These are phyloP conservation scores for Suillus variegatus DNA, from an alignment of 768 basidiomycete genomes.

Conservation along the genomic window DNA sequence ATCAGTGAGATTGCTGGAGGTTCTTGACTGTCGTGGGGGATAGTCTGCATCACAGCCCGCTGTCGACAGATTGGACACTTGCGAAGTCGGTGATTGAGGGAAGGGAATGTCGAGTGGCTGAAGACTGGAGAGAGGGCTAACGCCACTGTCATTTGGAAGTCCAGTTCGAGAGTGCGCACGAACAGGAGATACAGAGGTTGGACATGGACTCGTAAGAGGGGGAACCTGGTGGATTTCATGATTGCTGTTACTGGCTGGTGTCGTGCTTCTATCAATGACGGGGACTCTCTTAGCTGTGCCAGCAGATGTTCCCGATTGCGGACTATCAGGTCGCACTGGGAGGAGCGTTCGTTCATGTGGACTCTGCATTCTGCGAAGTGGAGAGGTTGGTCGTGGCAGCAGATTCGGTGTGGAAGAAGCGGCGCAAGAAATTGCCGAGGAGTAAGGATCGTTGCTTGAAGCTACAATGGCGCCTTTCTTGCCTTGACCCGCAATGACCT, in stretches of 20 bases:
- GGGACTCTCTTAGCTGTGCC: constrained; percentile 32
- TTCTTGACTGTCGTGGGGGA: constrained; percentile 60
- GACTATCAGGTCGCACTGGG: constrained; percentile 56
- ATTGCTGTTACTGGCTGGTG: constrained; percentile 19
- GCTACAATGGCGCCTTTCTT: constrained; percentile 27
- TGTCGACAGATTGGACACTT: constrained; percentile 31
- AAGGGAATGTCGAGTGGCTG: constrained; percentile 27
- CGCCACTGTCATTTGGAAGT: constrained; percentile 13
- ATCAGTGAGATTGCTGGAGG: constrained; percentile 63
- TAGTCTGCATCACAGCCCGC: constrained; percentile 35
- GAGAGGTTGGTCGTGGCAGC: constrained; percentile 36
- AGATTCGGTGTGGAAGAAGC: constrained; percentile 69
- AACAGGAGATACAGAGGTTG: constrained; percentile 54
- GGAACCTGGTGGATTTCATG: constrained; percentile 41
- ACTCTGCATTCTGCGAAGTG: constrained; percentile 48
- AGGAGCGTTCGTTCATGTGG: constrained; percentile 51
- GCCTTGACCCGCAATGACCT: constrained; percentile 44
- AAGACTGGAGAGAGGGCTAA: constrained; percentile 16
- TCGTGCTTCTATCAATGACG: constrained; percentile 14
- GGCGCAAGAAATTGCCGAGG: constrained; percentile 37
- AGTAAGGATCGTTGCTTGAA: constrained; percentile 41
- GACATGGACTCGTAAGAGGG: constrained; percentile 31
- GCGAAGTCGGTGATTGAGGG: constrained; percentile 42
- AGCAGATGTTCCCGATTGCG: constrained; percentile 44
- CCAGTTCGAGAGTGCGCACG: constrained; percentile 38